phyloP scores from a whole-genome alignment of 495 filamentous ascomycete species.

The Neurospora intermedia region DNA sequence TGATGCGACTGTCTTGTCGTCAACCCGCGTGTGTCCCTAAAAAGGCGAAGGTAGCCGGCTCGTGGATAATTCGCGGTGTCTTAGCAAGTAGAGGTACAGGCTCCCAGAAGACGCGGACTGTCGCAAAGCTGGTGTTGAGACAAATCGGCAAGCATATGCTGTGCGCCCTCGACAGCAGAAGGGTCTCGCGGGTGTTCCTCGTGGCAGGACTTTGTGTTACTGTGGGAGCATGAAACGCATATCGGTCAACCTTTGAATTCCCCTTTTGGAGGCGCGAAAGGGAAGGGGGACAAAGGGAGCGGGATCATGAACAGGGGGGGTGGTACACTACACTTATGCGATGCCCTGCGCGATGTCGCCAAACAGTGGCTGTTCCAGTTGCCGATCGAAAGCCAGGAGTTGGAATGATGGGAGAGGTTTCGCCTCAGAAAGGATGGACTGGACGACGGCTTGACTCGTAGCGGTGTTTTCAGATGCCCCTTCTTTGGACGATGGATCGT shows the following conservation, averaged over 20 bases:
- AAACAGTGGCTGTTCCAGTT: neutral
- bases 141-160: neutral
- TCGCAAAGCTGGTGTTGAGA: neutral
- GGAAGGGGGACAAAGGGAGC: neutral
- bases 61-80: neutral
- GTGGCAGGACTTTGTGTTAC: neutral
- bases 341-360: neutral
- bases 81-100: neutral
- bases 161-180: neutral
- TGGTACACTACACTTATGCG: neutral
- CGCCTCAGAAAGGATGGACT: neutral
- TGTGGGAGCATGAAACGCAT: neutral
- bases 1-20: neutral
- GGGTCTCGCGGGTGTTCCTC: neutral
- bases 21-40: neutral
- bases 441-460: neutral
- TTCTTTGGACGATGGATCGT: neutral
- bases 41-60: neutral
- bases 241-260: neutral
- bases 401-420: neutral
- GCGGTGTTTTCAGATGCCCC: neutral
- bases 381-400: neutral
- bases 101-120: neutral
- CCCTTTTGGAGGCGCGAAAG: neutral
- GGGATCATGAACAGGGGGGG: neutral